Conservation (phyloP, 768 basidiomycete genomes). For the Symmetrospora coprosmae region DNA sequence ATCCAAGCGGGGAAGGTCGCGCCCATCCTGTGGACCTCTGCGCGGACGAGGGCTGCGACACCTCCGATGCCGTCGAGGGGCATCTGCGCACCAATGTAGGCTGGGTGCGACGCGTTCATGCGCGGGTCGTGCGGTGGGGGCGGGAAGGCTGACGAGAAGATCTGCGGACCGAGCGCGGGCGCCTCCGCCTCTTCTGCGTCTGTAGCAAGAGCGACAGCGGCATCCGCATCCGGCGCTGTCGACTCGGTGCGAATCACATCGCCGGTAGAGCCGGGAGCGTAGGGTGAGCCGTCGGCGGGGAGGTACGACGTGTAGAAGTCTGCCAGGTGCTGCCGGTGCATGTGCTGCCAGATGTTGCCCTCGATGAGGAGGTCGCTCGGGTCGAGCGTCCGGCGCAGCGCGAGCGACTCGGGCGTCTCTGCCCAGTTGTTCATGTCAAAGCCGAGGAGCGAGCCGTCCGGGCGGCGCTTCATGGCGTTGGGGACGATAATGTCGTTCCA, state of each 20-base stretch:
- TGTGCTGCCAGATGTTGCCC: conserved; percentile 26
- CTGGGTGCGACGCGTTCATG: conserved; percentile 12
- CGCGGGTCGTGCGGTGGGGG: background rate
- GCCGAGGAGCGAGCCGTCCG: conserved; percentile 3
- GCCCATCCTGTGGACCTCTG: conserved; percentile 25
- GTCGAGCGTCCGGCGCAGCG: background rate
- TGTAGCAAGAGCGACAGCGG: background rate
- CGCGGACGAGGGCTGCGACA: conserved; percentile 26
- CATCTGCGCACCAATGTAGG: conserved; percentile 20
- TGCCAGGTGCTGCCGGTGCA: conserved; percentile 27
- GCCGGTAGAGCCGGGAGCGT: background rate
- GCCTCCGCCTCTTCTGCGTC: background rate
- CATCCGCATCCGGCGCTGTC: too few relatives aligned
- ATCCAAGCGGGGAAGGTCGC: conserved; percentile 29
- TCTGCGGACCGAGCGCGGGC: too few relatives aligned
- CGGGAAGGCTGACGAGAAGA: background rate
- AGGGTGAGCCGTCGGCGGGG: background rate
- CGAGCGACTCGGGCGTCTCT: conserved; percentile 27
- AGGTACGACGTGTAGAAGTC: conserved; percentile 12
- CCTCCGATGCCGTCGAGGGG: conserved; percentile 28
- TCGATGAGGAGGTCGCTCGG: conserved; percentile 24
- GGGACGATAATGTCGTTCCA: background rate
- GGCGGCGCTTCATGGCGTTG: background rate
- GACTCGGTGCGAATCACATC: background rate
- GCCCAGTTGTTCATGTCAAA: conserved; percentile 32